phyloP scores from a whole-genome alignment of 192 early-diverging fungal species.

The Backusella australiensis region DNA sequence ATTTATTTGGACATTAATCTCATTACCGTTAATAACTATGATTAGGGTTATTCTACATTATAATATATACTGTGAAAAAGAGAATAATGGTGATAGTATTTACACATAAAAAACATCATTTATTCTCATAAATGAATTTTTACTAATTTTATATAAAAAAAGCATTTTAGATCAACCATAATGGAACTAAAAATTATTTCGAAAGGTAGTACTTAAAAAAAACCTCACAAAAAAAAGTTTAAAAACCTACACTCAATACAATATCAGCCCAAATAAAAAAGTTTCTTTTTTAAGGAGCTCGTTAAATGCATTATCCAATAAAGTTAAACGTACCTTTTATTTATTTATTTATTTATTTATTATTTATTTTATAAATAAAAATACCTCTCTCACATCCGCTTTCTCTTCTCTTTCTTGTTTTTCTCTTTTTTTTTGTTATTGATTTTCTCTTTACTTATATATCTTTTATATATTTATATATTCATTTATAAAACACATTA shows the following conservation, averaged over 20 bases:
- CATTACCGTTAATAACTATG: too few relatives aligned
- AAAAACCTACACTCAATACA: background rate
- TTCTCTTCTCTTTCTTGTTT: background rate
- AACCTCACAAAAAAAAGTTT: background rate
- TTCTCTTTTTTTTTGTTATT: background rate
- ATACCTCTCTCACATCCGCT: background rate
- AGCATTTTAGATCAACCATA: background rate
- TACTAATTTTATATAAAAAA: constrained; percentile 1
- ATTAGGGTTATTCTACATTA: background rate
- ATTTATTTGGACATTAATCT: too few relatives aligned
- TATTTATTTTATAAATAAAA: background rate
- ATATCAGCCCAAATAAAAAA: background rate
- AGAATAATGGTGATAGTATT: background rate
- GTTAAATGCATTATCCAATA: background rate
- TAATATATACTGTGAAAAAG: background rate
- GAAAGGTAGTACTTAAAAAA: background rate
- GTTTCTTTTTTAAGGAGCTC: constrained; percentile 1
- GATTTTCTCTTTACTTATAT: background rate
- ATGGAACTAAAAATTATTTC: background rate
- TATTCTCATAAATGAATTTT: constrained; percentile 2
- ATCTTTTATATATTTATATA: background rate
- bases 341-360: constrained; percentile 3
- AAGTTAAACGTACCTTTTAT: background rate
- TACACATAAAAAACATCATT: background rate
- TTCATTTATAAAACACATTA: background rate